Percentiles rank a stretch among this genome's conserved stretches.
phyloP scores from a whole-genome alignment of 345 rosid species.

The Populus nigra region DNA sequence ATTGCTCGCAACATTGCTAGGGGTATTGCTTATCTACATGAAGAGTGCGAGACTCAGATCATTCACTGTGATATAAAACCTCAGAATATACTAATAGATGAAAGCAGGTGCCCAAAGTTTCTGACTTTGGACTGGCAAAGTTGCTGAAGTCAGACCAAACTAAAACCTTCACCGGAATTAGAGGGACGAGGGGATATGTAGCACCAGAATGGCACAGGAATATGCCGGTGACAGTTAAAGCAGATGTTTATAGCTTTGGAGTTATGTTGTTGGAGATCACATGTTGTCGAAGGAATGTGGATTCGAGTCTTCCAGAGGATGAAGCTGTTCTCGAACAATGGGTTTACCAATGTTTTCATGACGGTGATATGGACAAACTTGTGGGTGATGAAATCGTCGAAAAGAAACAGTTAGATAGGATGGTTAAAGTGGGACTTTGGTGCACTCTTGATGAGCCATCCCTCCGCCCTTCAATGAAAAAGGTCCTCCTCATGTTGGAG shows the following conservation, averaged over 20 bases:
- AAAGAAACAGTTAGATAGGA: slow-evolving; percentile 18
- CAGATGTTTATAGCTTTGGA: slow-evolving; percentile 39
- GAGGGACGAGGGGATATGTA: slow-evolving; percentile 27
- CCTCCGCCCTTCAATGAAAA: slow-evolving; percentile 23
- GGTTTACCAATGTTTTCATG: slow-evolving; percentile 21
- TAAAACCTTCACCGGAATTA: slow-evolving; percentile 20
- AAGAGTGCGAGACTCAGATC: slow-evolving; percentile 32
- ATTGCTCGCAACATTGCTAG: slow-evolving; percentile 29
- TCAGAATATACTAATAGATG: slow-evolving; percentile 26
- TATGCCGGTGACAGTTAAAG: slow-evolving; percentile 29
- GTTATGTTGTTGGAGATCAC: slow-evolving; percentile 27
- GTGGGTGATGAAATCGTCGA: slow-evolving; percentile 19
- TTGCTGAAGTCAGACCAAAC: slow-evolving; percentile 33
- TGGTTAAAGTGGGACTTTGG: slow-evolving; percentile 23
- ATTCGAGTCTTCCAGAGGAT: background rate
- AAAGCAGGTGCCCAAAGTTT: slow-evolving; percentile 16
- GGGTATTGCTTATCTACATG: slow-evolving; percentile 27
- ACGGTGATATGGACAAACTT: background rate
- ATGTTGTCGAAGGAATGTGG: slow-evolving; percentile 16
- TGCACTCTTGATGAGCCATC: slow-evolving; percentile 23
- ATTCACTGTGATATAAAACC: slow-evolving; percentile 38
- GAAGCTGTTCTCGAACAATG: slow-evolving; percentile 25
- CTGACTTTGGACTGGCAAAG: slow-evolving; percentile 36
- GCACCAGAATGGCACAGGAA: slow-evolving; percentile 36
- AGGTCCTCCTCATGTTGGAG: slow-evolving; percentile 25